A percentile compares a stretch with the other conserved stretches of the same genome.
Conservation (phyloP, 331 rosid genomes). For the Stylosanthes scabra region DNA sequence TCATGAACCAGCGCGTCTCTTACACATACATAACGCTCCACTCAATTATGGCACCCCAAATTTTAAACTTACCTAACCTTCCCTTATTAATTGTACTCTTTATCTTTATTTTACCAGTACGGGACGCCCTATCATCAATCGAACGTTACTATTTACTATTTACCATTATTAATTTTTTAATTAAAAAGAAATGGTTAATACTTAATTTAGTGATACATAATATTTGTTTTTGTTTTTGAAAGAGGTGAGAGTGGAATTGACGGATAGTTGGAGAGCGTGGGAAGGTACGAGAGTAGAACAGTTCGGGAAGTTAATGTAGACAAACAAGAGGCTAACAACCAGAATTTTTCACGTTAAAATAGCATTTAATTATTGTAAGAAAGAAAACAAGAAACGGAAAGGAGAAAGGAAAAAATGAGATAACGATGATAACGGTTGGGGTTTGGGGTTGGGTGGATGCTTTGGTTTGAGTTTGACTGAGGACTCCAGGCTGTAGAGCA, state of each 20-base stretch:
- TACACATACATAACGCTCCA: slow-evolving; percentile 41
- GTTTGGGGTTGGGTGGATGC: slow-evolving; percentile 39
- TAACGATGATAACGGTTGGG: slow-evolving; percentile 83
- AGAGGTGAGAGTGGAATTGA: slow-evolving; percentile 5
- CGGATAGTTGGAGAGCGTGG: slow-evolving; percentile 15
- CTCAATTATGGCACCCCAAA: slow-evolving; percentile 17
- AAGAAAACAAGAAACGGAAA: not conserved
- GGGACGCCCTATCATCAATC: not conserved
- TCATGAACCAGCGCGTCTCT: slow-evolving; percentile 43
- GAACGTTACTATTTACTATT: not conserved
- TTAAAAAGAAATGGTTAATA: too few species aligned
- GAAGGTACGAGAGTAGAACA: slow-evolving; percentile 27
- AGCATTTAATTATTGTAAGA: not conserved
- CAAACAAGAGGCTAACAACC: slow-evolving; percentile 40
- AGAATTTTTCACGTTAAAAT: slow-evolving; percentile 41
- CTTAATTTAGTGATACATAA: too few species aligned
- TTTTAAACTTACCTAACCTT: not conserved
- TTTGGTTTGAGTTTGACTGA: slow-evolving; percentile 73
- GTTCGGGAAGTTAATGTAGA: slow-evolving; percentile 52
- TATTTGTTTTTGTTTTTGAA: not conserved
- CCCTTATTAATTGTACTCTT: not conserved
- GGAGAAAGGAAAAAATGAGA: slow-evolving; percentile 30
- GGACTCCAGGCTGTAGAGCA: slow-evolving; percentile 84
- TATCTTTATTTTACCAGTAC: too few species aligned
- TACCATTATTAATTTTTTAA: too few species aligned